Evolutionary conservation across 345 rosid species (phyloP).

Genomic region (Dovyalis caffra): DNA sequence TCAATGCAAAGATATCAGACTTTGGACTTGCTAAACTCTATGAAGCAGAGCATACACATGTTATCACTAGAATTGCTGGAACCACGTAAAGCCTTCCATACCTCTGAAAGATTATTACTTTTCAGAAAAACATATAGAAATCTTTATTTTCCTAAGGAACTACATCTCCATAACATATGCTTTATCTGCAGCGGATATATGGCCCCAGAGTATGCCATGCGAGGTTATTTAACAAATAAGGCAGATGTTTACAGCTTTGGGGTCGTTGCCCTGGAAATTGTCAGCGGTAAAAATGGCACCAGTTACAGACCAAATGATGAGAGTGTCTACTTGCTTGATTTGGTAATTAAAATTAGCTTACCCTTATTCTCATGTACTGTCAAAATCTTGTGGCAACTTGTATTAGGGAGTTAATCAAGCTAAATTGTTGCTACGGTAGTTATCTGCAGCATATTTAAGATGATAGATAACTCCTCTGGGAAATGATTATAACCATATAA

Average conservation of each 20-base stretch:
- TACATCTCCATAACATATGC: not conserved
- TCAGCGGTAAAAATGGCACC: not conserved
- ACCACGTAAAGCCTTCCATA: not conserved
- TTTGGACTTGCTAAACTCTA: slow-evolving; percentile 14
- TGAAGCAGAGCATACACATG: slow-evolving; percentile 5
- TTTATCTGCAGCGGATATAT: not conserved
- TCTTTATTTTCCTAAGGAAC: not conserved
- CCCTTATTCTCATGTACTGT: no score
- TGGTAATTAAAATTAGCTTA: not conserved
- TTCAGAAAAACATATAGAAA: not conserved
- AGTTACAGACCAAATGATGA: not conserved
- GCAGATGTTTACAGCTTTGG: slow-evolving; percentile 1
- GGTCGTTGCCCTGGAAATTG: not conserved
- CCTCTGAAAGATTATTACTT: not conserved
- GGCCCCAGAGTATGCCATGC: not conserved
- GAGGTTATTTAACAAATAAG: not conserved
- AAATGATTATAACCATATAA: no score
- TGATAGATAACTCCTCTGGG: no score
- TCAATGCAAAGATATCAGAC: slow-evolving; percentile 11
- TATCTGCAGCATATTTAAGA: no score
- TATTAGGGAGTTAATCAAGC: not conserved
- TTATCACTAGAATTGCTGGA: slow-evolving; percentile 12
- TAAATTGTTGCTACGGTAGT: no score
- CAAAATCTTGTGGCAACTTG: not conserved
- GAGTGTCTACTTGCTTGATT: not conserved